These are phyloP conservation scores for Leccinellum luteum DNA, from an alignment of 768 basidiomycete genomes.

Conservation along the genomic window DNA sequence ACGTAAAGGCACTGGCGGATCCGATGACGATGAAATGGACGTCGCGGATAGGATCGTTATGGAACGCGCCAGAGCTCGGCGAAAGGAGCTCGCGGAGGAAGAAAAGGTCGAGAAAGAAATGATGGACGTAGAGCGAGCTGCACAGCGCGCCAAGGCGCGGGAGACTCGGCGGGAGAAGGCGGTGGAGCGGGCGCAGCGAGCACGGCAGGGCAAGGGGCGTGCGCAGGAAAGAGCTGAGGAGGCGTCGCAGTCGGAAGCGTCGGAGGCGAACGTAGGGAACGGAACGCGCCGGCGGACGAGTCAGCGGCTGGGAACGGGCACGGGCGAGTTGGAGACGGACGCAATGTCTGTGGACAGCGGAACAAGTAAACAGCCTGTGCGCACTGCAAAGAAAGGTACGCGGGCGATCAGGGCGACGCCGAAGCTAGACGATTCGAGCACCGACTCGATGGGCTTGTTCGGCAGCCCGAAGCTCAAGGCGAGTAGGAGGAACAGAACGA, in stretches of 20 bases:
- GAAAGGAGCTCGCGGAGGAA: conserved; percentile 42
- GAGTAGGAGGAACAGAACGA: neutral
- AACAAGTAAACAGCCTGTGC: conserved; percentile 8
- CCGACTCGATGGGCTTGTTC: neutral
- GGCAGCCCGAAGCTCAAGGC: neutral
- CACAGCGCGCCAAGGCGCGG: conserved; percentile 20
- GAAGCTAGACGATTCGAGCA: neutral
- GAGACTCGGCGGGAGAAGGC: conserved; percentile 22
- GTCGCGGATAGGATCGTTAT: conserved; percentile 42
- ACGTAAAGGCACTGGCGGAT: conserved; percentile 36
- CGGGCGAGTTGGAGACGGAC: conserved; percentile 22
- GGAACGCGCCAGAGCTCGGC: conserved; percentile 41
- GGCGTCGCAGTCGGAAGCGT: neutral
- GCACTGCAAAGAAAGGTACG: conserved; percentile 1
- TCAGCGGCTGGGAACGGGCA: neutral
- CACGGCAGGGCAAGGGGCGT: conserved; percentile 3
- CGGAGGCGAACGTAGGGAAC: conserved; percentile 3
- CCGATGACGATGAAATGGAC: conserved; percentile 29
- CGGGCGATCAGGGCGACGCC: neutral
- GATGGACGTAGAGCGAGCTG: conserved; percentile 21
- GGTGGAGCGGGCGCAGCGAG: conserved; percentile 18
- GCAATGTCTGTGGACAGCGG: conserved; percentile 29
- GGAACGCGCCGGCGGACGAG: conserved; percentile 1
- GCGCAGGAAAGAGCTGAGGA: neutral
- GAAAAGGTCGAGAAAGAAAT: conserved; percentile 34